A percentile compares a stretch with the other conserved stretches of the same genome.
phyloP scores from a whole-genome alignment of 768 basidiomycete genomes.

The Tricholoma saponaceum region DNA sequence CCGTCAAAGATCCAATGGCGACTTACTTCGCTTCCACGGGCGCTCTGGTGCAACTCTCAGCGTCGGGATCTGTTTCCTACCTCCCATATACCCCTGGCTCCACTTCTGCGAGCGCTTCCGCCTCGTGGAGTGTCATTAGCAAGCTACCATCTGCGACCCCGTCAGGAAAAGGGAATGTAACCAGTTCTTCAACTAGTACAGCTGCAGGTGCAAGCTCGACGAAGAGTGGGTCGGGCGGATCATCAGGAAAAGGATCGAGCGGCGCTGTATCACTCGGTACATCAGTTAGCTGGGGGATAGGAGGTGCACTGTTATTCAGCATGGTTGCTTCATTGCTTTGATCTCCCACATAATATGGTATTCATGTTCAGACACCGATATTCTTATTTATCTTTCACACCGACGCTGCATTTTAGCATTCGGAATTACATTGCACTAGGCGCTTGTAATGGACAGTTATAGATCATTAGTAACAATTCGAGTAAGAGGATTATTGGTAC shows the following conservation, averaged over 20 bases:
- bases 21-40: conserved; percentile 60
- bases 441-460: not conserved
- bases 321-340: conserved; percentile 10
- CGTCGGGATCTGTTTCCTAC: conserved; percentile 55
- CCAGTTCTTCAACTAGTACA: conserved; percentile 2
- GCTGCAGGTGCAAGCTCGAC: conserved; percentile 5
- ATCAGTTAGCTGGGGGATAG: conserved; percentile 7
- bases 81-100: conserved; percentile 52
- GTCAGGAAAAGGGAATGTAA: conserved; percentile 11
- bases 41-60: conserved; percentile 66
- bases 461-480: not conserved
- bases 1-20: conserved; percentile 53
- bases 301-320: conserved; percentile 7
- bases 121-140: conserved; percentile 45
- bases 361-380: not conserved
- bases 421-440: not conserved
- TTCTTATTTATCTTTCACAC: not conserved
- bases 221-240: conserved; percentile 10
- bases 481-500: not conserved
- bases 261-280: conserved; percentile 4
- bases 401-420: not conserved
- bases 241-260: conserved; percentile 6
- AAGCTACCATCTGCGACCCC: conserved; percentile 43
- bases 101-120: conserved; percentile 35
- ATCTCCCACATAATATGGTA: not conserved